Evolutionary conservation across 2,329 filamentous ascomycete genomes (phyloP), one percentile per base, ranked within the genome.

Genomic region (Penicillium occitanis): DNA sequence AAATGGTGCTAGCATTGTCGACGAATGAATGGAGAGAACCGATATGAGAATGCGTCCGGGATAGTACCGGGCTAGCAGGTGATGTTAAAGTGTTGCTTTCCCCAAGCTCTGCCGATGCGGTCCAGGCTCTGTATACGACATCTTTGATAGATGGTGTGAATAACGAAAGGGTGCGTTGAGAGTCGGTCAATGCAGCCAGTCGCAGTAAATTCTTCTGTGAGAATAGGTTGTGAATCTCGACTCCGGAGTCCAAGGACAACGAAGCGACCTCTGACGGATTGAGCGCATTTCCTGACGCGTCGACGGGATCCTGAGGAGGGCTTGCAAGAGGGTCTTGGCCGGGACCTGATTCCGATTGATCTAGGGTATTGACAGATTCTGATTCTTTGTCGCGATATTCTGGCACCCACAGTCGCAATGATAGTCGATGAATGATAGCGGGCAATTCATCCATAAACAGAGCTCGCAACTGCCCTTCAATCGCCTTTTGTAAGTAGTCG

Each of bases 391-490:
- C 85, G 61, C 88, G 85, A 75, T 95, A 92, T 71, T 98, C 94
- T 0, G 93, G 92, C 63, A 92, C 95, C 89, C 93, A 97, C 60
- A 97, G 80, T 70, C 91, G 88, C 66, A 98, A 82, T 0, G 94
- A 98, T 22, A 99, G 81, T 61, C 93, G 88, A 78, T 99, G 95
- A 68, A 99, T 97, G 67, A 98, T 98, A 59, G 94, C 93, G 0
- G 95, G 95, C 28, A 99, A 81, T 77, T 99, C 95, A 70, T 99
- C 94, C 93, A 98, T 98, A 84, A 99, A 96, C 70, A 99, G 77
- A 64, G 93, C 92, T 35, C 95, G 89, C 68, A 99, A 81, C 78
- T 98, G 95, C 61, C 88, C 91, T 80, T 99, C 95, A 72, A 99
- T 99, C 68, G 94, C 96, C 76, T 92, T 91, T 76, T 99, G 95